These are phyloP conservation scores for Castanopsis chinensis DNA, from an alignment of 306 rosid species.

Conservation along the genomic window DNA sequence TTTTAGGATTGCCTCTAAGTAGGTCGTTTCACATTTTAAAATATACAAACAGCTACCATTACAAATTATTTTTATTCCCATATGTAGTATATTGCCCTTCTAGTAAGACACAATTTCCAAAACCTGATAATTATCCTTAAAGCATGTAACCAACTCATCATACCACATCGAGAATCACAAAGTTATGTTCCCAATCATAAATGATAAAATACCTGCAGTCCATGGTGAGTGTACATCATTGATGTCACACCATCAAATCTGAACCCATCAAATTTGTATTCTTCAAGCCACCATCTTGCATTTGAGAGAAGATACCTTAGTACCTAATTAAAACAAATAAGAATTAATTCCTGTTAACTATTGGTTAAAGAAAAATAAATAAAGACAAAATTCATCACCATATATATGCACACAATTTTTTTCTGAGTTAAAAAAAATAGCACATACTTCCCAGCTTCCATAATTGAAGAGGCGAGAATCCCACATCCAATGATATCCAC, in stretches of 20 bases:
- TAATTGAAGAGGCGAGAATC: conserved; percentile 99
- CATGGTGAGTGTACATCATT: conserved; percentile 99
- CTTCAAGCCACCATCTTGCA: conserved; percentile 99
- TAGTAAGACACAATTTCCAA: background rate
- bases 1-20: background rate
- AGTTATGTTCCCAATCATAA: conserved; percentile 2
- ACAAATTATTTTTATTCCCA: background rate
- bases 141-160: conserved; percentile 5
- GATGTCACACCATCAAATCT: conserved; percentile 98
- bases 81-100: background rate
- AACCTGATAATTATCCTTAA: background rate
- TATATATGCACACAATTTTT: background rate
- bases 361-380: conserved; percentile 15
- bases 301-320: conserved; percentile 88
- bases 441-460: conserved; percentile 99
- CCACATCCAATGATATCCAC: conserved; percentile 99
- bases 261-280: conserved; percentile 94
- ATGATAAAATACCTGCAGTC: conserved; percentile 59
- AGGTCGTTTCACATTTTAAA: background rate
- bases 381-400: conserved; percentile 8
- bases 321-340: conserved; percentile 49
- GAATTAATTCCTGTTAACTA: conserved; percentile 8
- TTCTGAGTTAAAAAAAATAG: conserved; percentile 13
- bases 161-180: conserved; percentile 1
- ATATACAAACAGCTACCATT: background rate